Base-by-base conservation (phyloP, 129 eudicot species). In the Gnaphalium uliginosum region DNA sequence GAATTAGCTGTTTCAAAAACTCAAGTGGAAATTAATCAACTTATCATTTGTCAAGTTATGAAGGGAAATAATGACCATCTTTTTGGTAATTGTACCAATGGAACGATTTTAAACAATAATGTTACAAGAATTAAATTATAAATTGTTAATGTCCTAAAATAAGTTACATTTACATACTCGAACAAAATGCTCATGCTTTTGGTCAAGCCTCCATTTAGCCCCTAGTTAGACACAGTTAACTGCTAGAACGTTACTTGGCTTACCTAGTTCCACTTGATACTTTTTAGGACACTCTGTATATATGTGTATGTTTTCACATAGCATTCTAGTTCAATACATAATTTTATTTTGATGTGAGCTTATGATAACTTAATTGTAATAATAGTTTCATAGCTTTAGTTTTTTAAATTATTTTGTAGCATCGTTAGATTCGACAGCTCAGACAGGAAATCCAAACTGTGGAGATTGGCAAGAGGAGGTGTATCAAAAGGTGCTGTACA, bases 401-500 rank as follows among this genome's bases (percentile, higher is more conserved):
- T 8, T 19, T 26, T 0, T 35, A 32, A 2, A 6, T 53, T 26
- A 10, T 33, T 11, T 37, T 82, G 73, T 69, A 91, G 95, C 86
- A 69, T 88, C 90, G 19, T 77, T 77, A 69, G 97, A 91, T 79
- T 83, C 92, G 61, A 86, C 92, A 22, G 83, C 90, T 64, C 91
- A 86, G 72, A 86, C 91, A 18, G 88, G 95, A 72, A 86, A 81
- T 75, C 71, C 77, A 37, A 86, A 73, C 50, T 83, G 75, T 50
- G 91, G 90, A 73, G 97, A 91, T 65, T 86, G 92, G 96, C 92
- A 88, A 78, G 96, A 91, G 83, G 97, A 91, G 81, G 73, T 83
- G 61, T 89, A 84, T 78, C 97, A 91, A 62, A 91, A 87, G 97
- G 97, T 91, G 74, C 2, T 57, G 37, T 56, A 19, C 39, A 18